A percentile compares a stretch with the other conserved stretches of the same genome.
phyloP scores from a whole-genome alignment of 148 eudicot genomes.

The Cornus suecica region DNA sequence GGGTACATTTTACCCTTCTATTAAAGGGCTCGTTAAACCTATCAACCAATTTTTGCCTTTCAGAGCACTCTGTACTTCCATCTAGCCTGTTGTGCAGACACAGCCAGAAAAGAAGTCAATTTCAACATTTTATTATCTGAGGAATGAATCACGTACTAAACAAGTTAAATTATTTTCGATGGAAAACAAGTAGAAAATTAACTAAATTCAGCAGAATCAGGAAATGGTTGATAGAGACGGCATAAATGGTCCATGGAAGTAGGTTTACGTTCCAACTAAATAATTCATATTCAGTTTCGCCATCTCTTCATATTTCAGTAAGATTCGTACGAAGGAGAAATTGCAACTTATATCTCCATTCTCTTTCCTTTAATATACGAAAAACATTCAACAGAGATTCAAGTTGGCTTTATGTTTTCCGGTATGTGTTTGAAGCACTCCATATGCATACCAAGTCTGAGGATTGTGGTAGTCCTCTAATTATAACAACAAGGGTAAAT shows the following conservation, averaged over 20 bases:
- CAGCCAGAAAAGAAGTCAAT: constrained; percentile 9
- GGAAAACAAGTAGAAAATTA: neutral
- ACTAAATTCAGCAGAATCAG: constrained; percentile 1
- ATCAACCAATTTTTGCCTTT: constrained; percentile 88
- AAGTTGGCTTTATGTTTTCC: neutral
- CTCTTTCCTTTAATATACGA: no score
- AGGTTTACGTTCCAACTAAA: neutral
- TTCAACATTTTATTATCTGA: neutral
- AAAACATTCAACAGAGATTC: neutral
- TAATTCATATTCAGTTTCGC: neutral
- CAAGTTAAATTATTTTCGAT: neutral
- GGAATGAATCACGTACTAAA: neutral
- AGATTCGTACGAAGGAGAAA: neutral
- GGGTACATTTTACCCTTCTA: constrained; percentile 80
- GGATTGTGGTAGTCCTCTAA: neutral
- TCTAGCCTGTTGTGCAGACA: constrained; percentile 61
- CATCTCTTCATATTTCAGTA: neutral
- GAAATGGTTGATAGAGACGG: neutral
- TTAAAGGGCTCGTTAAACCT: constrained; percentile 75
- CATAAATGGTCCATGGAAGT: neutral
- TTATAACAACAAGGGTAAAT: no score
- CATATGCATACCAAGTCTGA: neutral
- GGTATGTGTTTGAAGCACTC: no score
- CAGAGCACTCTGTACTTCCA: constrained; percentile 81
- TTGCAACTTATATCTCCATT: neutral